Evolutionary conservation across 2,329 filamentous ascomycete genomes (phyloP), one percentile per base, ranked within the genome.

Genomic region (Eurotiales sp.): DNA sequence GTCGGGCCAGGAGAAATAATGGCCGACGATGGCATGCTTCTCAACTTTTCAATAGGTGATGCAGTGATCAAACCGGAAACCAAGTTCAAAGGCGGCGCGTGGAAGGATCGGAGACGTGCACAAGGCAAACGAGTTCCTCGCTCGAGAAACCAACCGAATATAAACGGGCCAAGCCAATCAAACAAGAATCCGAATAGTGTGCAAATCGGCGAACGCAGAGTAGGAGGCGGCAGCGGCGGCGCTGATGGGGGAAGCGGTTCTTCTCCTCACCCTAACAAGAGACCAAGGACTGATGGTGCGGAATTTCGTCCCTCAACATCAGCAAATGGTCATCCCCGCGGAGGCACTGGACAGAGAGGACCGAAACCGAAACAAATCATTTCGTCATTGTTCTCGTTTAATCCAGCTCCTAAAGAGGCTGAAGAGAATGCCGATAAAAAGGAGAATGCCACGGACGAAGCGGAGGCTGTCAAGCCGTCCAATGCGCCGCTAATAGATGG

Each of bases 21-120:
- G 91, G 88, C 88, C 46, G 91, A 97, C 76, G 88, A 95, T 84
- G 90, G 90, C 60, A 87, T 99, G 83, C 81, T 96, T 52, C 77
- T 97, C 66, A 97, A 97, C 63, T 96, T 97, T 67, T 85, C 90
- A 61, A 76, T 96, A 52, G 15, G 32, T 2, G 80, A 82, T 23
- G 84, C 88, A 55, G 80, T 86, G 11, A 67, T 88, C 49, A 79
- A 84, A 54, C 76, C 80, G 5, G 77, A 78, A 59, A 72, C 77
- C 3, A 79, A 75, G 50, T 88, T 95, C 70, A 93, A 87, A 67
- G 93, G 93, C 59, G 93, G 93, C n/a, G 82, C 83, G 61, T 99
- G 93, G 93, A 87, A 88, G 65, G 91, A 96, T 66, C 82, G 93
- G 71, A 87, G 87, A 68, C 77, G 79, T 54, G 77, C 79, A 15